A percentile compares a stretch with the other conserved stretches of the same genome.
These are phyloP conservation scores for Schizophyllum amplum DNA, from an alignment of 1,284 basidiomycete species.

Conservation along the genomic window DNA sequence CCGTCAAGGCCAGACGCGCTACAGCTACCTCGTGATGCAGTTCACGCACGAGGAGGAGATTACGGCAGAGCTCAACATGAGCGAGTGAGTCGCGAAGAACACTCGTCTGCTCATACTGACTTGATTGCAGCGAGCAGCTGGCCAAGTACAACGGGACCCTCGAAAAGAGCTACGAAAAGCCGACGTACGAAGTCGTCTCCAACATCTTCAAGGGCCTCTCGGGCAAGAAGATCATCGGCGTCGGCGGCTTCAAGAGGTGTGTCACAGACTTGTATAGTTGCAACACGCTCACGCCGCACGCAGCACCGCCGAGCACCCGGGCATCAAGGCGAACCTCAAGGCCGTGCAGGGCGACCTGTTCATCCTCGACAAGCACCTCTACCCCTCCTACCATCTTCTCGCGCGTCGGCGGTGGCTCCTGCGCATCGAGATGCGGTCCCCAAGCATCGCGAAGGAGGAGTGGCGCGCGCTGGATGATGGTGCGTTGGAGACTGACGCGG, in stretches of 20 bases:
- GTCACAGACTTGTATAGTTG: not conserved
- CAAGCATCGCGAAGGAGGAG: slow-evolving; percentile 94
- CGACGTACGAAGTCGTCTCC: slow-evolving; percentile 94
- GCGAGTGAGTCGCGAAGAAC: slow-evolving; percentile 43
- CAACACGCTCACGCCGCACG: not conserved
- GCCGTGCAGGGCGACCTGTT: slow-evolving; percentile 96
- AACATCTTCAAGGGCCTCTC: slow-evolving; percentile 90
- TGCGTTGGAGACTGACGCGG: too few species aligned
- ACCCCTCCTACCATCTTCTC: slow-evolving; percentile 95
- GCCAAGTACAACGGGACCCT: slow-evolving; percentile 68
- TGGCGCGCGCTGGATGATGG: slow-evolving; percentile 52
- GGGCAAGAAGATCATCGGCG: slow-evolving; percentile 84
- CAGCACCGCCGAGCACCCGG: slow-evolving; percentile 70
- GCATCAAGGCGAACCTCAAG: slow-evolving; percentile 96
- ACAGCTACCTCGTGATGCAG: slow-evolving; percentile 97
- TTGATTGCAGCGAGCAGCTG: slow-evolving; percentile 53
- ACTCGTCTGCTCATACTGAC: not conserved
- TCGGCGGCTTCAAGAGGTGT: slow-evolving; percentile 67
- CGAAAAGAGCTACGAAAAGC: slow-evolving; percentile 88
- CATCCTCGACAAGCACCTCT: slow-evolving; percentile 95
- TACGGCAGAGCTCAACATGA: slow-evolving; percentile 90
- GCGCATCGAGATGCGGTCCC: slow-evolving; percentile 80
- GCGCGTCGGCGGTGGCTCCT: slow-evolving; percentile 87
- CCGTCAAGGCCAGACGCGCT: slow-evolving; percentile 95
- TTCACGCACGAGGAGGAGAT: slow-evolving; percentile 97